phyloP scores from a whole-genome alignment of 176 grass and related monocot species.

The Carex scoparia region DNA sequence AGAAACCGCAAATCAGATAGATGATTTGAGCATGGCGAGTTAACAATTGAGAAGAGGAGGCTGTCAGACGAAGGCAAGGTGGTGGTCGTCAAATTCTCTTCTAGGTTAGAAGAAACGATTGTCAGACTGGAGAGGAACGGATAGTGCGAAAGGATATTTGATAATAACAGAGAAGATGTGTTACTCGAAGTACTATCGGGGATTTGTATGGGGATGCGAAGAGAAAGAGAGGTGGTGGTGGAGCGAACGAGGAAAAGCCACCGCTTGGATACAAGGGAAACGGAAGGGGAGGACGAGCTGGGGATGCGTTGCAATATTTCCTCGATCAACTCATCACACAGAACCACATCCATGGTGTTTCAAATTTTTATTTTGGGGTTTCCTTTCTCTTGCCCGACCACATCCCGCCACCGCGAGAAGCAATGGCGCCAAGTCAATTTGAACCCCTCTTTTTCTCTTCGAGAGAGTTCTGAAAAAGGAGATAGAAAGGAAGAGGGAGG shows the following conservation, averaged over 20 bases:
- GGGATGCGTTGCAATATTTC: conserved; percentile 69
- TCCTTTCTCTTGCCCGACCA: background rate
- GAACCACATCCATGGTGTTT: conserved; percentile 38
- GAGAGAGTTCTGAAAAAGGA: background rate
- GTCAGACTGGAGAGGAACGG: conserved; percentile 54
- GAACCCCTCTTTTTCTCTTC: background rate
- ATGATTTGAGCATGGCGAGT: conserved; percentile 30
- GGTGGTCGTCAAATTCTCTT: background rate
- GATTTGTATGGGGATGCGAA: conserved; percentile 38
- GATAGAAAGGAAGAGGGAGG: no score
- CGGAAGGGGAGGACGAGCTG: conserved; percentile 35
- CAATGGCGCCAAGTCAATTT: background rate
- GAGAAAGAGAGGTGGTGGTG: conserved; percentile 44
- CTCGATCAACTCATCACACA: conserved; percentile 84
- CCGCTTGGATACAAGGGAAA: conserved; percentile 80
- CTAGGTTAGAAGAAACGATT: conserved; percentile 17
- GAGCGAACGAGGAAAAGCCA: conserved; percentile 68
- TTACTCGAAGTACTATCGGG: background rate
- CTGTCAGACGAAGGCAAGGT: conserved; percentile 28
- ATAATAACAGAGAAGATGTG: conserved; percentile 29
- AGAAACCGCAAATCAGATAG: conserved; percentile 53
- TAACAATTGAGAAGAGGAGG: conserved; percentile 40
- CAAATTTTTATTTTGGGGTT: background rate
- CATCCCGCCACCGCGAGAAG: background rate
- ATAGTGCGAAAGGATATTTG: conserved; percentile 58